A percentile compares a stretch with the other conserved stretches of the same genome.
Conservation (phyloP, 176 grass and related monocot species). For the Aegilops longissima region DNA sequence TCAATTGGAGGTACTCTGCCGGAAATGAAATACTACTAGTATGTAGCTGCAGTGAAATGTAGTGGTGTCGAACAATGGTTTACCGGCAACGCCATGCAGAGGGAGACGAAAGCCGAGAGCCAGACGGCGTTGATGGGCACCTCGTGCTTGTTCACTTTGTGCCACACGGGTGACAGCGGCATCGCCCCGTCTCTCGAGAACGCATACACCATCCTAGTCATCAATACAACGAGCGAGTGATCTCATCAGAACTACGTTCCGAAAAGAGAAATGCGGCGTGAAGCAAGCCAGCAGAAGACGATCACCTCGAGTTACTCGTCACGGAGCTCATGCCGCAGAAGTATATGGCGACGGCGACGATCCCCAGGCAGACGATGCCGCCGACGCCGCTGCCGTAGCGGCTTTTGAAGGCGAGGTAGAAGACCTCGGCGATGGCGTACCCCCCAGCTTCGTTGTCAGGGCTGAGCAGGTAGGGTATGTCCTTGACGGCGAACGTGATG, state of each 20-base stretch:
- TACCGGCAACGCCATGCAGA: conserved; percentile 90
- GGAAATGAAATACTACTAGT: neutral
- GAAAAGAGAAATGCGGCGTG: too few relatives aligned
- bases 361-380: conserved; percentile 76
- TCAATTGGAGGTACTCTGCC: neutral
- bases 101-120: conserved; percentile 64
- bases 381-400: conserved; percentile 68
- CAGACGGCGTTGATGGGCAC: conserved; percentile 93
- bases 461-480: conserved; percentile 71
- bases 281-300: neutral
- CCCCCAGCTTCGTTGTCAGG: conserved; percentile 77
- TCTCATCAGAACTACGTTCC: too few relatives aligned
- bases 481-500: conserved; percentile 78
- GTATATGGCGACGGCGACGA: conserved; percentile 70
- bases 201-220: conserved; percentile 76
- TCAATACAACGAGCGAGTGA: neutral
- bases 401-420: conserved; percentile 80
- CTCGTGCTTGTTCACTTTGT: conserved; percentile 82
- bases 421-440: conserved; percentile 80
- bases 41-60: neutral
- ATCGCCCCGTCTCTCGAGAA: conserved; percentile 99
- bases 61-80: neutral
- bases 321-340: conserved; percentile 85
- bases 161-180: conserved; percentile 81
- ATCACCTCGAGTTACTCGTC: conserved; percentile 84